Evolutionary conservation across 148 eudicot genomes (phyloP), one percentile per base, ranked within the genome.

Genomic region (Silene uniflora): DNA sequence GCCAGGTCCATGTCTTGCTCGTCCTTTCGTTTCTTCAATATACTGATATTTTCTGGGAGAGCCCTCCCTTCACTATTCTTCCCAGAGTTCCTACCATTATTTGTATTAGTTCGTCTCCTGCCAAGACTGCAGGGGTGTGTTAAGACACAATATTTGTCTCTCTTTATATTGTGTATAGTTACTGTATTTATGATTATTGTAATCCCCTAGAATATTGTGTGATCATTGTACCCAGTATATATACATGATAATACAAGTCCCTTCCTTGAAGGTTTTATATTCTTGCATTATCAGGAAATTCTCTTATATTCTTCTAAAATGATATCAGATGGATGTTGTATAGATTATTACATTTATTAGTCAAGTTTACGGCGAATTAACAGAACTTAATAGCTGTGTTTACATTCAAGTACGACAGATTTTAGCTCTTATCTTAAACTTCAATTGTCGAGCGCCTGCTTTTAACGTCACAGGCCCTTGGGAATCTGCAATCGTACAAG

Each of bases 251-350:
- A 52, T 52, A 52, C 56, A 13, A 52, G 4, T 13, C 17, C 1
- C 4, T 52, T 10, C 56, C 56, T 52, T 52, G 56, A 52, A 13
- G 56, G 56, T 10, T 12, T 52, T 52, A 3, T 13, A 52, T 52
- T 52, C 56, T 16, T 52, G 82, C 58, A 23, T 9, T 62, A n/a
- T 80, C 82, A 10, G 61, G 64, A 2, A 84, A 60, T 6, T 46
- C 32, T 49, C 55, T 84, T 84, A 29, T 16, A 11, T 4, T 35
- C 19, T 24, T 19, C 47, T 19, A 68, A 62, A 12, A 84, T 12
- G 1, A 0, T 3, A 6, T 32, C 23, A 1, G 80, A 76, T 25
- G 22, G 68, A 75, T n/a, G 89, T 62, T 78, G 13, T 6, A 62
- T 61, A 21, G 29, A 1, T 1, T 2, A 27, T 27, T 1, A 27